Evolutionary conservation across 305 asterid species (phyloP).

Genomic region (Fraxinus floribunda): DNA sequence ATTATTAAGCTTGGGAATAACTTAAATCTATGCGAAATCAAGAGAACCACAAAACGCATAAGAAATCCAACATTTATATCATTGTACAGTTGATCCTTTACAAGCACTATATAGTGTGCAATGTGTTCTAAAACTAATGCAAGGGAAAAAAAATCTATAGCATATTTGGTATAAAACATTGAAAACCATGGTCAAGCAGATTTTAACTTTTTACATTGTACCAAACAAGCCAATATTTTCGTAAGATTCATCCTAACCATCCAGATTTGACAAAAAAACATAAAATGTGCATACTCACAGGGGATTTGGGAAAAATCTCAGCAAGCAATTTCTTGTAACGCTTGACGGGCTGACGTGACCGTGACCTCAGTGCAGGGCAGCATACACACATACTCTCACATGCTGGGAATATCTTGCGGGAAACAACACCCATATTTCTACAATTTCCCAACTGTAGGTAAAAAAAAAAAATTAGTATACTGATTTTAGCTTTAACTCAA

Average conservation of each 20-base stretch:
- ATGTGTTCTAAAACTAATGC: not conserved
- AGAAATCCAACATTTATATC: not conserved
- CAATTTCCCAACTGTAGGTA: not conserved
- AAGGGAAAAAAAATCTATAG: not conserved
- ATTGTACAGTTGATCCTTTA: not conserved
- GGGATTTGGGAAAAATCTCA: slow-evolving; percentile 86
- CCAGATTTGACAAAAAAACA: not conserved
- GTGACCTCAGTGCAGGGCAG: slow-evolving; percentile 97
- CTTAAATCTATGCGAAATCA: not conserved
- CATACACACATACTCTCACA: slow-evolving; percentile 98
- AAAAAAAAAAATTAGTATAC: not conserved
- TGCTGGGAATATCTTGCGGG: slow-evolving; percentile 91
- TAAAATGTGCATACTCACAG: slow-evolving; percentile 50
- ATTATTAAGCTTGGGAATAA: not conserved
- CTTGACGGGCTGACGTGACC: slow-evolving; percentile 94
- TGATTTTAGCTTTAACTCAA: slow-evolving; percentile 11
- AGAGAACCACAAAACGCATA: not conserved
- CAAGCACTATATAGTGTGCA: not conserved
- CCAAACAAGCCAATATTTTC: not conserved
- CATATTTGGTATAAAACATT: not conserved
- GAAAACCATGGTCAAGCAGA: not conserved
- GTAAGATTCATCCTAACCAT: not conserved
- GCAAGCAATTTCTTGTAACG: slow-evolving; percentile 95
- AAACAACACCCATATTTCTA: slow-evolving; percentile 84
- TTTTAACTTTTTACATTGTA: not conserved